Evolutionary conservation across 148 eudicot genomes (phyloP).

Genomic region (Camellia granthamiana): DNA sequence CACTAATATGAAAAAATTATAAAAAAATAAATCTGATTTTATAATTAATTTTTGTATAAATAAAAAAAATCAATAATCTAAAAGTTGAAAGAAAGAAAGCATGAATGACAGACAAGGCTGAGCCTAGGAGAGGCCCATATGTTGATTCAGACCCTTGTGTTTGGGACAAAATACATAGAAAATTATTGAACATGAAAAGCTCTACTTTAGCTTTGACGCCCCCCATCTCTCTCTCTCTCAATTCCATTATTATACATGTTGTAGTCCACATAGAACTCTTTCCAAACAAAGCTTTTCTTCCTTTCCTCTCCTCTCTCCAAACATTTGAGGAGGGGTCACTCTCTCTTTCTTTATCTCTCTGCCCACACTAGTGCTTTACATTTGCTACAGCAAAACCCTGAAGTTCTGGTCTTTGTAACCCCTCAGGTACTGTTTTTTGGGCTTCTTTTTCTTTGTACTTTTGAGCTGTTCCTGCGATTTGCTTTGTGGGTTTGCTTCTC

Average conservation of each 20-base stretch:
- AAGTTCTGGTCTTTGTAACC: slow-evolving; percentile 41
- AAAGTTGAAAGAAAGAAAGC: not conserved
- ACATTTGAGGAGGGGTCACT: slow-evolving; percentile 22
- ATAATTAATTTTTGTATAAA: too few species aligned
- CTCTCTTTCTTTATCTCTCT: slow-evolving; percentile 19
- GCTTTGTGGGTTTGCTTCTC: slow-evolving; percentile 25
- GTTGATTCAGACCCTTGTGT: slow-evolving; percentile 46
- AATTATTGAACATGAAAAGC: slow-evolving; percentile 51
- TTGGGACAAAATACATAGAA: slow-evolving; percentile 33
- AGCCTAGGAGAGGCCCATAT: slow-evolving; percentile 42
- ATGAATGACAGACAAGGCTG: slow-evolving; percentile 49
- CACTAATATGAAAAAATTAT: too few species aligned
- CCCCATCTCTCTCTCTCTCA: slow-evolving; percentile 25
- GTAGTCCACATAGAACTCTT: slow-evolving; percentile 5
- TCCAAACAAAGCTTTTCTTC: slow-evolving; percentile 18
- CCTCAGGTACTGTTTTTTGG: slow-evolving; percentile 27
- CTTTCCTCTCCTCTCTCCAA: slow-evolving; percentile 19
- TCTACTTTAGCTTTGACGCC: slow-evolving; percentile 48
- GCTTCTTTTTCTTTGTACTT: slow-evolving; percentile 12
- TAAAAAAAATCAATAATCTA: too few species aligned
- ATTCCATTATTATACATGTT: not conserved
- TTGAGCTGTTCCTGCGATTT: slow-evolving; percentile 23
- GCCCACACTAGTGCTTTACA: slow-evolving; percentile 14
- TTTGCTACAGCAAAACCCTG: slow-evolving; percentile 34
- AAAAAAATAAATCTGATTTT: too few species aligned